A percentile compares a stretch with the other conserved stretches of the same genome.
These are phyloP conservation scores for Mycena sanguinolenta DNA, from an alignment of 768 basidiomycete genomes.

Conservation along the genomic window DNA sequence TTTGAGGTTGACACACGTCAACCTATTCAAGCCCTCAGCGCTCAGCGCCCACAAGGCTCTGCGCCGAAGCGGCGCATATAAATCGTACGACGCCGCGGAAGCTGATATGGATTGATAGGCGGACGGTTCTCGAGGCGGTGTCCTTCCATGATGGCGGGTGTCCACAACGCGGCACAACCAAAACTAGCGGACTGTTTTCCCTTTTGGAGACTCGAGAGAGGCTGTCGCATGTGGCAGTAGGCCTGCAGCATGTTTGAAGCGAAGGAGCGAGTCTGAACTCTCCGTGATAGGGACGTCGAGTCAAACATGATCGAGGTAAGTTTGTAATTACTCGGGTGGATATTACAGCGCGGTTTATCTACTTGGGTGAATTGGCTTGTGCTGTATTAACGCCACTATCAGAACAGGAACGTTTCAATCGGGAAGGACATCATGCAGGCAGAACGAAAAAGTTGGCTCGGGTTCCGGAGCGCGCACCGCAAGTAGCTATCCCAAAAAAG, in stretches of 20 bases:
- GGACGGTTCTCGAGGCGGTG: constrained; percentile 29
- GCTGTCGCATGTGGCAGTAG: neutral
- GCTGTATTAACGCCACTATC: constrained; percentile 20
- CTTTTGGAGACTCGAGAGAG: neutral
- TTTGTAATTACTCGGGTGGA: neutral
- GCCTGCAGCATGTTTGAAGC: neutral
- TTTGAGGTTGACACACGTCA: too few species aligned
- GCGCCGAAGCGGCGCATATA: neutral
- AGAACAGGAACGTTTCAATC: constrained; percentile 17
- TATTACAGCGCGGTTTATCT: too few species aligned
- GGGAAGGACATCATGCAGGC: constrained; percentile 5
- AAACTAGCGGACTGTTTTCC: neutral
- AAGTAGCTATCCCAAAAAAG: neutral
- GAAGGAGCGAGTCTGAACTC: neutral
- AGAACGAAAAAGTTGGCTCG: constrained; percentile 3
- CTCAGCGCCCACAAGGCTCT: too few species aligned
- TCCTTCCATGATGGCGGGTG: constrained; percentile 9
- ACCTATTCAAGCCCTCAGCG: too few species aligned
- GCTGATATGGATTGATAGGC: constrained; percentile 18
- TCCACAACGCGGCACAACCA: too few species aligned
- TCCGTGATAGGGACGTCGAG: constrained; percentile 3
- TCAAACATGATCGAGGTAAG: constrained; percentile 10
- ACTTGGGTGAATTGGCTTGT: constrained; percentile 2
- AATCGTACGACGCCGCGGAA: constrained; percentile 25
- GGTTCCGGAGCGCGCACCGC: neutral